Conservation (phyloP, 2,329 filamentous ascomycete genomes). For the Ramularia endophylla region DNA sequence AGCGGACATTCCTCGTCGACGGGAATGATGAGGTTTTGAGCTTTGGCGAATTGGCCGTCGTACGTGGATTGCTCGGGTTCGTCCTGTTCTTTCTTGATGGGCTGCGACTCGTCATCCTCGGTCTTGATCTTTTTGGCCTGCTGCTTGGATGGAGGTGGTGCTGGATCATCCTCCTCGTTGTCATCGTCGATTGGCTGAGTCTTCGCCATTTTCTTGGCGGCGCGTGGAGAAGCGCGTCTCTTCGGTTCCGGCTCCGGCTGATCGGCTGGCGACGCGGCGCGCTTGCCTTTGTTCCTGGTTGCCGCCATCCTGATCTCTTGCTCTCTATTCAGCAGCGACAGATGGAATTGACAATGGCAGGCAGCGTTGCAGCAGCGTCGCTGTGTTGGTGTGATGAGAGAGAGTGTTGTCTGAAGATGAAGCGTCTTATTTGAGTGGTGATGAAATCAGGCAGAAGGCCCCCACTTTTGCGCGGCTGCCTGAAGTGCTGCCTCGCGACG, state of each 20-base stretch:
- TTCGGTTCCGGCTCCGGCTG: constrained; percentile 7
- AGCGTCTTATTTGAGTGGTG: too few relatives aligned
- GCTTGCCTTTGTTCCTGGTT: neutral
- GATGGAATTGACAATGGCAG: too few relatives aligned
- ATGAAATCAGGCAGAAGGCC: too few relatives aligned
- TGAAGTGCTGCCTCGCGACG: too few relatives aligned
- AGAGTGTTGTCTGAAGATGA: too few relatives aligned
- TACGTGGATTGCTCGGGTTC: too few relatives aligned
- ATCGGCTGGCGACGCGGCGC: constrained; percentile 6
- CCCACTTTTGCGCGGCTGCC: neutral
- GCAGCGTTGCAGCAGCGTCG: too few relatives aligned
- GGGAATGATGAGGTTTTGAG: constrained; percentile 40
- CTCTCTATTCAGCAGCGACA: neutral
- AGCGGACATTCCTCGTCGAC: constrained; percentile 42
- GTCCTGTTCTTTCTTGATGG: constrained; percentile 20
- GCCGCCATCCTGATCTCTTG: neutral
- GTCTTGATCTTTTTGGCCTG: constrained; percentile 4
- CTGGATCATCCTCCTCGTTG: constrained; percentile 5
- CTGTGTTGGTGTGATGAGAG: neutral
- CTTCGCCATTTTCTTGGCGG: constrained; percentile 11
- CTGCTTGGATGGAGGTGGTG: neutral
- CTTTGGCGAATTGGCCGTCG: constrained; percentile 42
- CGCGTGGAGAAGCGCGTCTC: too few relatives aligned
- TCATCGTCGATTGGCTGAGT: constrained; percentile 4
- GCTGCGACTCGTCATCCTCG: constrained; percentile 1